Percentiles rank a stretch among this genome's conserved stretches.
Conservation (phyloP, 345 rosid species). For the Gossypium longicalyx region DNA sequence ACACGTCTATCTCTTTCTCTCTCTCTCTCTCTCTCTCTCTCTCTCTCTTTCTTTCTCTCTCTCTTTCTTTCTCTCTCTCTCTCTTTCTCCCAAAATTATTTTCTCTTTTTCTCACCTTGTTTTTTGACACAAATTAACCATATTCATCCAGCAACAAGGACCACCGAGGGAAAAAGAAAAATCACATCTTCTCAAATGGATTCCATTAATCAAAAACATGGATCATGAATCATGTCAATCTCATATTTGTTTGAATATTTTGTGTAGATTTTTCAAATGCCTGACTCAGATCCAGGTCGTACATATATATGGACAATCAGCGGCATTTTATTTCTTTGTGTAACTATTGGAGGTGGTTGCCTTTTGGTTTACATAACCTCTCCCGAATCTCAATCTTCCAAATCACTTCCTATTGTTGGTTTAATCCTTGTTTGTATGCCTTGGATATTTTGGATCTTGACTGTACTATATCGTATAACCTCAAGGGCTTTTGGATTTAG, state of each 20-base stretch:
- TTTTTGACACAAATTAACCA: not conserved
- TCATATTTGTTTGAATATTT: not conserved
- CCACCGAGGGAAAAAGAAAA: not conserved
- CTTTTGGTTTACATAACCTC: not conserved
- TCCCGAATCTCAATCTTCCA: not conserved
- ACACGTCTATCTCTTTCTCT: not conserved
- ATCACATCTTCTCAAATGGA: not conserved
- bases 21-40: not conserved
- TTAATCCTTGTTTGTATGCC: conserved; percentile 1
- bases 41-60: not conserved
- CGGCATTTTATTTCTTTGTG: not conserved
- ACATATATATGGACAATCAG: not conserved
- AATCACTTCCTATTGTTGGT: not conserved
- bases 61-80: not conserved
- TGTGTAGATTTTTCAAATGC: not conserved
- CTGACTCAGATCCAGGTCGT: not conserved
- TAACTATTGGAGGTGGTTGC: not conserved
- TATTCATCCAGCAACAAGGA: not conserved
- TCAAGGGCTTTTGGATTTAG: not conserved
- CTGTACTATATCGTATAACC: not conserved
- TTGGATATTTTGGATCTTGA: not conserved
- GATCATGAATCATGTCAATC: conserved; percentile 7
- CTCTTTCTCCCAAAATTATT: not conserved
- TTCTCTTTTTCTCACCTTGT: not conserved
- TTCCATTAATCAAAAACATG: conserved; percentile 9